Percentiles rank a stretch among this genome's conserved stretches.
phyloP scores from a whole-genome alignment of 352 stramenopile species.

The Globisporangium rhizosaccharum region DNA sequence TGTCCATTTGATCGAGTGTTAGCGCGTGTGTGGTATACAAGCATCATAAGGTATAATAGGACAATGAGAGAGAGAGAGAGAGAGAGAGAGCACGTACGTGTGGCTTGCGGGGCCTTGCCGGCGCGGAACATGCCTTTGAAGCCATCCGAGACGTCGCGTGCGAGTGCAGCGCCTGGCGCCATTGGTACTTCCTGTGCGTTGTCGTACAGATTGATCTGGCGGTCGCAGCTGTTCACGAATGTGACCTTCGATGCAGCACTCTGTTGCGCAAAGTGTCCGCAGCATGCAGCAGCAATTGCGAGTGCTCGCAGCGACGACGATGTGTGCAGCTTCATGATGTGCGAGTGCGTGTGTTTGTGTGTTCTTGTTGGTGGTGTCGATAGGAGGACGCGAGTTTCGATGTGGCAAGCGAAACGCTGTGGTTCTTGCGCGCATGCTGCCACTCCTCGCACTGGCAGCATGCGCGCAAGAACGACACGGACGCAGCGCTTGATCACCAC shows the following conservation, averaged over 20 bases:
- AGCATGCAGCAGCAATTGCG: background rate
- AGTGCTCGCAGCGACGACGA: background rate
- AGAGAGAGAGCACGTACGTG: conserved; percentile 7
- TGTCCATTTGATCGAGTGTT: background rate
- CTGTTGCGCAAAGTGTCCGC: background rate
- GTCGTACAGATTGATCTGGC: conserved; percentile 18
- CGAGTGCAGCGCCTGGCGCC: conserved; percentile 1
- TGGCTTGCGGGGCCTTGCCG: conserved; percentile 15
- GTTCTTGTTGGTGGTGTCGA: background rate
- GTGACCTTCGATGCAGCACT: conserved; percentile 9
- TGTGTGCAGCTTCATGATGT: conserved; percentile 3
- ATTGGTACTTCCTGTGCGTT: conserved; percentile 7
- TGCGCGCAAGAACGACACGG: too few relatives aligned
- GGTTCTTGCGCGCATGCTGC: too few relatives aligned
- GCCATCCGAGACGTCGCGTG: conserved; percentile 1
- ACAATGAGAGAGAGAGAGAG: background rate
- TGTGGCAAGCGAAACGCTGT: too few relatives aligned
- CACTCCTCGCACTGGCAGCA: too few relatives aligned
- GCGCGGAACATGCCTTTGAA: conserved; percentile 20
- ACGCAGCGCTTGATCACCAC: too few relatives aligned
- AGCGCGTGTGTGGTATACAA: background rate
- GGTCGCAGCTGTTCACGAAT: conserved; percentile 16
- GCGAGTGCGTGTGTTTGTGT: background rate
- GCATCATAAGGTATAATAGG: background rate
- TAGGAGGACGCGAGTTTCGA: too few relatives aligned